Evolutionary conservation across 2,329 filamentous ascomycete species (phyloP).

Genomic region (Xenosphaeropsis pyriputrescens): DNA sequence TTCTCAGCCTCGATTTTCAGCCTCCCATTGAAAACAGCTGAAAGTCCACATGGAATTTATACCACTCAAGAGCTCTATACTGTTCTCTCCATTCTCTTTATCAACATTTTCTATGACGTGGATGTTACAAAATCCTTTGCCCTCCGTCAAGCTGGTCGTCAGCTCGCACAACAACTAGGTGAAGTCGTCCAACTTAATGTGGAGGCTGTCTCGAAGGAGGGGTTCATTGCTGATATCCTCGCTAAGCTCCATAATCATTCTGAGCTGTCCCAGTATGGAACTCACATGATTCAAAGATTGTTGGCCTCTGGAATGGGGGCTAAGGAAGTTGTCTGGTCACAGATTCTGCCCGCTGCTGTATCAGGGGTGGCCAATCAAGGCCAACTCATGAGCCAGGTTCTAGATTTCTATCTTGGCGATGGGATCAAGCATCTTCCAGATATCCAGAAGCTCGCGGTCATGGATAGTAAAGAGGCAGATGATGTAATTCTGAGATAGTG

Average conservation of each 20-base stretch:
- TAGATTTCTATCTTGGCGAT: constrained; percentile 57
- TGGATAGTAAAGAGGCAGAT: constrained; percentile 41
- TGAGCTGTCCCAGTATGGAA: constrained; percentile 47
- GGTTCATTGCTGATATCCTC: constrained; percentile 35
- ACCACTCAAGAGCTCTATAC: constrained; percentile 35
- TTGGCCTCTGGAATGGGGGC: constrained; percentile 45
- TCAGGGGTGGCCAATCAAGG: constrained; percentile 58
- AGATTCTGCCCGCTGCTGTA: constrained; percentile 38
- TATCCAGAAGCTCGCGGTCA: constrained; percentile 42
- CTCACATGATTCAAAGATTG: constrained; percentile 48
- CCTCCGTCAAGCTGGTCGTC: constrained; percentile 40
- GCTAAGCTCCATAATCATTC: constrained; percentile 29
- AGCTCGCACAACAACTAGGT: constrained; percentile 43
- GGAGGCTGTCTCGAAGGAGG: constrained; percentile 36
- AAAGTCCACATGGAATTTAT: constrained; percentile 33
- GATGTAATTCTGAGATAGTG: constrained; percentile 45
- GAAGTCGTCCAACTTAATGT: constrained; percentile 48
- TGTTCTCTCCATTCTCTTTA: constrained; percentile 46
- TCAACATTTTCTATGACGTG: constrained; percentile 44
- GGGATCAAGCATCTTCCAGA: constrained; percentile 40
- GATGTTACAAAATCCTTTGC: constrained; percentile 55
- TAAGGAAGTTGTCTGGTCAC: constrained; percentile 42
- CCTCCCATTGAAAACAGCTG: constrained; percentile 37
- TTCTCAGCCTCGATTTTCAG: constrained; percentile 38
- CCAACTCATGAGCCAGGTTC: constrained; percentile 55